Base-by-base conservation (phyloP, 306 rosid genomes). In the Ziziphus jujuba region DNA sequence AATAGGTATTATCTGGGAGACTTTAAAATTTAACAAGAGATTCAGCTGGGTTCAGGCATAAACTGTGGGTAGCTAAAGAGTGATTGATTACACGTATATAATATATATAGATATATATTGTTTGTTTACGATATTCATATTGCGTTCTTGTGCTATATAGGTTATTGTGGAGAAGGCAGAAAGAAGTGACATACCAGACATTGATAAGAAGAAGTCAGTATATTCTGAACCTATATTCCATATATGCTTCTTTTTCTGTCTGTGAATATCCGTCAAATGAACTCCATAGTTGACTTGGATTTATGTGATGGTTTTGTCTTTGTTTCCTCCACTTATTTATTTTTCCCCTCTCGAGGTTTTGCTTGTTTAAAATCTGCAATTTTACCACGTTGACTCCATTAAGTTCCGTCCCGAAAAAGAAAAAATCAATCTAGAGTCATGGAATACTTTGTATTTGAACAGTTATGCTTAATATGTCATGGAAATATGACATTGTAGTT, bases 121-220 rank as follows among this genome's bases (percentile, higher is more conserved):
- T 58, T 13, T 56, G 17, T 58, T 24, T 28, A 4, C 21, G 22
- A 15, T 13, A 17, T 36, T 63, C 8, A 58, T 24, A 40, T 52
- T 72, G 36, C 67, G n/a, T 72, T 70, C 31, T 66, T 67, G 63
- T 73, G 59, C 20, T 17, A 34, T 59, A 59, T 71, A 87, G 97
- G 95, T 90, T 56, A 90, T 90, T 71, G 97, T 90, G 75, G 97
- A 90, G 84, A 87, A 82, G 79, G 97, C 95, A 35, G 91, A 87
- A 75, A 84, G 83, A 71, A 90, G 83, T 67, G 91, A 87, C 70
- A 82, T 90, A 71, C 92, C 95, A 61, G 97, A 90, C 76, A 90
- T 90, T 74, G 97, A 90, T 70, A 90, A 90, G 88, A 90, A 90
- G 77, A 90, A 90, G 97, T 90, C 22, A 67, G 90, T 80, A 61